Evolutionary conservation across 805 yeast genomes (phyloP).

Genomic region (Brettanomyces bruxellensis): DNA sequence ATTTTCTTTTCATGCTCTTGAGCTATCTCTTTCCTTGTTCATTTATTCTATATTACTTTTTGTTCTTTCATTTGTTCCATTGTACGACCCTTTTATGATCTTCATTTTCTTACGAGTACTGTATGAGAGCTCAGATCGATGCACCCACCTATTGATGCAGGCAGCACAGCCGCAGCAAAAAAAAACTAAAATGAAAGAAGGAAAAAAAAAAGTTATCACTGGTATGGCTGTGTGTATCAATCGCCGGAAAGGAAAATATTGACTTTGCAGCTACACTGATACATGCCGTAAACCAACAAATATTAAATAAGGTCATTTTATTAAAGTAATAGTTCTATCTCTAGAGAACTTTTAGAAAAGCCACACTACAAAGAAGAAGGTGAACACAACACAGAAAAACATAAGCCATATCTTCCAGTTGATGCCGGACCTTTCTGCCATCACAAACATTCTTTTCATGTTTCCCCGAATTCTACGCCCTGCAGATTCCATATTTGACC

Average conservation of each 20-base stretch:
- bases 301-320: too few relatives aligned
- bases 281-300: too few relatives aligned
- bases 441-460: constrained; percentile 45
- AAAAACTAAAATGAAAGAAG: too few relatives aligned
- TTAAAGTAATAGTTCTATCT: too few relatives aligned
- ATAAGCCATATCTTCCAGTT: constrained; percentile 54
- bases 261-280: too few relatives aligned
- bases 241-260: too few relatives aligned
- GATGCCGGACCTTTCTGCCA: constrained; percentile 60
- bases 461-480: constrained; percentile 41
- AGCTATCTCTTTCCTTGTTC: not conserved
- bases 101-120: not conserved
- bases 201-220: too few relatives aligned
- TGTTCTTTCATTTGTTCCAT: not conserved
- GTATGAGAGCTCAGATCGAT: too few relatives aligned
- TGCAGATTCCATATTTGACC: constrained; percentile 23
- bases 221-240: too few relatives aligned
- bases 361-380: constrained; percentile 38
- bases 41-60: not conserved
- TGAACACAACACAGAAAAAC: constrained; percentile 33
- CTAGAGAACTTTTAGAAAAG: constrained; percentile 6
- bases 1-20: not conserved
- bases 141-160: too few relatives aligned
- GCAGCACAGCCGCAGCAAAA: too few relatives aligned
- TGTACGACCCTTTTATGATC: not conserved